Evolutionary conservation across 805 yeast species (phyloP).

Genomic region (Monosporozyma solicola): DNA sequence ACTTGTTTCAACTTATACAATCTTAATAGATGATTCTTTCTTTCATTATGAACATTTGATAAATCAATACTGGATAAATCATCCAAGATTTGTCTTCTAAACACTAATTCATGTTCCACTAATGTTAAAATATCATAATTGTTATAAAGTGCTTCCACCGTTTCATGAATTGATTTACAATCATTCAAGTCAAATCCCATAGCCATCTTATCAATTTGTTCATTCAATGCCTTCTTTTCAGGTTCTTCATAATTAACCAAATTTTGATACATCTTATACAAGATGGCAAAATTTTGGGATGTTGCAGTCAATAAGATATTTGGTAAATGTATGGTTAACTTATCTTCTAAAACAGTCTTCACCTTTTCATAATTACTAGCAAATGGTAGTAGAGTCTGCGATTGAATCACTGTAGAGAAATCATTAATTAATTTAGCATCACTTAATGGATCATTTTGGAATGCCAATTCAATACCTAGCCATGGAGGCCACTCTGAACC

Average conservation of each 20-base stretch:
- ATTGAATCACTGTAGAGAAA: conserved; percentile 53
- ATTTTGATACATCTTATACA: conserved; percentile 54
- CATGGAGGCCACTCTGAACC: conserved; percentile 70
- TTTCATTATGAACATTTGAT: conserved; percentile 32
- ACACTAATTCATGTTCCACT: conserved; percentile 40
- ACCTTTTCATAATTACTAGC: conserved; percentile 28
- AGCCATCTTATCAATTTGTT: conserved; percentile 54
- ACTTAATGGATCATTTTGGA: conserved; percentile 40
- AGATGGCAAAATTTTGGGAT: conserved; percentile 60
- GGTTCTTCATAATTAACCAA: conserved; percentile 72
- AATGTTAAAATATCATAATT: conserved; percentile 35
- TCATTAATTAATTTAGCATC: conserved; percentile 51
- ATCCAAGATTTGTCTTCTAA: conserved; percentile 40
- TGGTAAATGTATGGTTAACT: conserved; percentile 59
- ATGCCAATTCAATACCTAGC: conserved; percentile 64
- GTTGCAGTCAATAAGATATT: conserved; percentile 58
- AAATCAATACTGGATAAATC: conserved; percentile 41
- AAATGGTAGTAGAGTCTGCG: conserved; percentile 44
- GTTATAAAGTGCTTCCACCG: conserved; percentile 42
- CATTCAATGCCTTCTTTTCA: conserved; percentile 44
- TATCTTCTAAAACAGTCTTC: conserved; percentile 32
- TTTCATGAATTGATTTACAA: conserved; percentile 37
- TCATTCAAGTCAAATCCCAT: conserved; percentile 66
- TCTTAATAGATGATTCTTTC: conserved; percentile 33
- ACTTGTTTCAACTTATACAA: conserved; percentile 40